A percentile compares a stretch with the other conserved stretches of the same genome.
phyloP scores from a whole-genome alignment of 164 flowering plant species.

The Liquidambar formosana region DNA sequence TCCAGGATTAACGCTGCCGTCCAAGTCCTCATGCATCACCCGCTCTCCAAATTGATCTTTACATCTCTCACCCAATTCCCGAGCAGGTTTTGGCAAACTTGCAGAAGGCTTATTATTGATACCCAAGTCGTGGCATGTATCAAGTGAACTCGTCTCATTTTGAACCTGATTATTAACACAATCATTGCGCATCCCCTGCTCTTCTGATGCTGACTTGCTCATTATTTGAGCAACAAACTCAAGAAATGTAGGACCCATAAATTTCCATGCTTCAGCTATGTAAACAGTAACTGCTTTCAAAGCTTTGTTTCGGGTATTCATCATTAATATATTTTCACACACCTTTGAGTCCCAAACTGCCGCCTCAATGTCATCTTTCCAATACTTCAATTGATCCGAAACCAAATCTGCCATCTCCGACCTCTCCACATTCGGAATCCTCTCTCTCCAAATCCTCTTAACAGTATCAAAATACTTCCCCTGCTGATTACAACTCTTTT shows the following conservation, averaged over 20 bases:
- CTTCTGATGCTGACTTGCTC: conserved; percentile 2
- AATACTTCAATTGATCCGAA: conserved; percentile 30
- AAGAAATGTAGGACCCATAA: conserved; percentile 58
- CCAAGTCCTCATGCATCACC: neutral
- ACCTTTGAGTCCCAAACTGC: conserved; percentile 38
- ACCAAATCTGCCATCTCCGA: conserved; percentile 32
- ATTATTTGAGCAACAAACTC: conserved; percentile 32
- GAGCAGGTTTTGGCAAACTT: neutral
- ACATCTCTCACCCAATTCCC: neutral
- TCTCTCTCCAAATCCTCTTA: conserved; percentile 56
- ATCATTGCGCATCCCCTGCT: neutral
- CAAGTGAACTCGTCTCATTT: neutral
- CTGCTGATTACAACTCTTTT: conserved; percentile 7
- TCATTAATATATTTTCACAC: conserved; percentile 17
- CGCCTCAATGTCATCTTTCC: conserved; percentile 46
- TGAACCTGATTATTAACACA: neutral
- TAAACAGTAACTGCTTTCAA: conserved; percentile 32
- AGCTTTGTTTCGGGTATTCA: conserved; percentile 41
- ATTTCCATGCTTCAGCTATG: conserved; percentile 43
- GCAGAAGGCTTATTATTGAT: neutral
- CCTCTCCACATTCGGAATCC: conserved; percentile 36
- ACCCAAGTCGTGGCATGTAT: conserved; percentile 10
- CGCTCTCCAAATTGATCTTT: neutral
- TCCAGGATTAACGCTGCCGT: neutral
- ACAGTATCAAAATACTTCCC: conserved; percentile 44